phyloP scores from a whole-genome alignment of 2,329 filamentous ascomycete genomes.

The Mollisiaceae sp. region DNA sequence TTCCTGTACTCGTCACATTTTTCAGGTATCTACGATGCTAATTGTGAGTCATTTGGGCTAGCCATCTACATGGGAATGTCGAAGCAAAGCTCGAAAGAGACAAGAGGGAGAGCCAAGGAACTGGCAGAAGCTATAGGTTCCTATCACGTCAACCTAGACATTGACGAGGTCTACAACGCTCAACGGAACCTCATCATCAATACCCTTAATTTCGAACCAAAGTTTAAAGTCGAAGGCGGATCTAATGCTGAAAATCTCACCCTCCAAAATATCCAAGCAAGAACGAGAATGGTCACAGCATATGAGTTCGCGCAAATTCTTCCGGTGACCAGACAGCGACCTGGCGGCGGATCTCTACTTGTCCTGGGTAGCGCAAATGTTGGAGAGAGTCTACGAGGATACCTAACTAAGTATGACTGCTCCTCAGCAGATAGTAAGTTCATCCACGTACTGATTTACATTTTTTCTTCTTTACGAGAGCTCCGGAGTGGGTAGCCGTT shows the following conservation, averaged over 20 bases:
- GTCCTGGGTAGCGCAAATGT: conserved; percentile 74
- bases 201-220: conserved; percentile 64
- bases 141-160: conserved; percentile 74
- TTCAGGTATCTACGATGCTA: no score
- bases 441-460: neutral
- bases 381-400: conserved; percentile 56
- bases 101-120: conserved; percentile 64
- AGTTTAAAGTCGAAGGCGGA: conserved; percentile 65
- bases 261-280: conserved; percentile 68
- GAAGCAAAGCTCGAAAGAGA: conserved; percentile 53
- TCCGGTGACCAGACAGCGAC: conserved; percentile 59
- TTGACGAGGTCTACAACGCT: conserved; percentile 28
- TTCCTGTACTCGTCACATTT: no score
- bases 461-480: neutral
- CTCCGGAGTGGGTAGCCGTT: neutral
- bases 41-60: no score
- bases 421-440: conserved; percentile 37
- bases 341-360: conserved; percentile 57
- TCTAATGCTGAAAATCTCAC: conserved; percentile 54
- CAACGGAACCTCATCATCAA: conserved; percentile 57
- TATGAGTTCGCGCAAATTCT: conserved; percentile 66
- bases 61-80: conserved; percentile 70
- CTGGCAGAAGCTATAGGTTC: conserved; percentile 67
- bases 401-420: conserved; percentile 75
- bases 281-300: conserved; percentile 54